Evolutionary conservation across 106 monocot species (phyloP).

Genomic region (Dendrobium nobile): DNA sequence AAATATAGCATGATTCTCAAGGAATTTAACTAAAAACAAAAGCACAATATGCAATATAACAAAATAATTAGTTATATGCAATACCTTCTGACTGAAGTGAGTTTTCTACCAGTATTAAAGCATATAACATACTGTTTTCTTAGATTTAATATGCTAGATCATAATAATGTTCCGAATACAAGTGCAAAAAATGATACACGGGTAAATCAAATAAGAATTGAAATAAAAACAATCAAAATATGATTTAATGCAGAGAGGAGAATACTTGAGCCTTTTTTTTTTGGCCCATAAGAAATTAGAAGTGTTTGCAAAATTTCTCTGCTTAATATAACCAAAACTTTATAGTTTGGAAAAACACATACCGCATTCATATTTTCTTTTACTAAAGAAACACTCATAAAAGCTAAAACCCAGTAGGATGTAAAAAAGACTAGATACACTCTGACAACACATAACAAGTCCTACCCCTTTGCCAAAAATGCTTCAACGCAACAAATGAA

Average conservation of each 20-base stretch:
- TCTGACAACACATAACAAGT: not conserved
- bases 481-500: not conserved
- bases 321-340: not conserved
- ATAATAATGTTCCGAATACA: not conserved
- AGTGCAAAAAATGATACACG: not conserved
- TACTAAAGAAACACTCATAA: not conserved
- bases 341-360: not conserved
- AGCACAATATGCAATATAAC: too few relatives aligned
- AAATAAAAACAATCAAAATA: not conserved
- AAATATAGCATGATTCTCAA: too few relatives aligned
- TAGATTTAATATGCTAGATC: not conserved
- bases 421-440: not conserved
- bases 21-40: too few relatives aligned
- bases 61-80: not conserved
- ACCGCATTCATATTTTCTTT: not conserved
- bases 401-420: not conserved
- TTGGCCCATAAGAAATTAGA: not conserved
- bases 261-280: not conserved
- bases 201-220: not conserved
- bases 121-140: too few relatives aligned
- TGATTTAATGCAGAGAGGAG: not conserved
- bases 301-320: not conserved
- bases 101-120: not conserved
- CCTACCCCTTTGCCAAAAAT: not conserved
- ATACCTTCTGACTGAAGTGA: not conserved